Base-by-base conservation (phyloP, 495 filamentous ascomycete genomes). In the Bombardia bombarda region DNA sequence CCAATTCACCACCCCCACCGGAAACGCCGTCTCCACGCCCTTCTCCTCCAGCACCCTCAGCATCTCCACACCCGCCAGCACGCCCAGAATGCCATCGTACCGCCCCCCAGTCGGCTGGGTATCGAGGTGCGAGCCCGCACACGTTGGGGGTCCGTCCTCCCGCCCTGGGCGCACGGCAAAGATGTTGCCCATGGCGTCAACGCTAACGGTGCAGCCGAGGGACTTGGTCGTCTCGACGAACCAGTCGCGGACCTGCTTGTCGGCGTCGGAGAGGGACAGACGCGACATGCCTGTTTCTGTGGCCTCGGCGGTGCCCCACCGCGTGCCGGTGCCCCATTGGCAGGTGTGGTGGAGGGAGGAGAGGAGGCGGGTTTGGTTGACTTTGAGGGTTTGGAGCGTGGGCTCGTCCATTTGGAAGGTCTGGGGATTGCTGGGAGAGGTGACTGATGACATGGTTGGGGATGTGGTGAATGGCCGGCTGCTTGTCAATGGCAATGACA, bases 61-160 rank as follows among this genome's bases (percentile, higher is more conserved):
- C 50, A 80, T 77, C 59, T 89, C 85, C 5, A 92, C 67, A 1
- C 80, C 86, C 1, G 85, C 77, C 7, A 76, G 64, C 10, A 90
- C 73, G 18, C 86, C 86, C 1, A 92, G 59, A 17, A 92, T 84
- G 5, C 86, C 86, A 56, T 89, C 86, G 50, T 83, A 82, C 42
- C 86, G 64, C 7, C 85, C 86, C 32, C 84, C 85, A 8, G 70
- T 81, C 0, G 86, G 86, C 60, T 90, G 82, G 0, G 85, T 88
- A 56, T 88, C 86, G 8, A 90, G 65, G 58, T 90, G 85, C 25
- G 76, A 80, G 2, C 85, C 86, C 16, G 76, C 82, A 47, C 78
- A 84, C 1, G 82, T 86, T 1, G 84, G 37, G n/a, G 35, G 46
- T 2, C 49, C 48, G 2, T 56, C 21, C 5, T 39, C 38, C 5